These are phyloP conservation scores for Chaetomium sp. DNA, from an alignment of 2,329 filamentous ascomycete species.

Conservation along the genomic window DNA sequence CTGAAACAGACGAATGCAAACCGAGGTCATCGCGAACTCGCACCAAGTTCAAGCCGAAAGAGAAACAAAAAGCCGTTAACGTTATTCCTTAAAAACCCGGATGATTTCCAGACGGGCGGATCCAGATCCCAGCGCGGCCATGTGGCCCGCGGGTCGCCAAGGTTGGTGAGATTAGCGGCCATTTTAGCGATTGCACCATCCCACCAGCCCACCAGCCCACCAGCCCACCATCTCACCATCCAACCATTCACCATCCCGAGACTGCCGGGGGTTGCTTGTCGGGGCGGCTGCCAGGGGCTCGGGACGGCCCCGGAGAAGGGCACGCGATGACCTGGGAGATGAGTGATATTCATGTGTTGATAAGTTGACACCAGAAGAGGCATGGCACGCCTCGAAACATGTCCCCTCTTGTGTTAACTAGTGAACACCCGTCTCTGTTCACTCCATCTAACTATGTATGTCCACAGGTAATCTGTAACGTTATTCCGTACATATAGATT, in stretches of 20 bases:
- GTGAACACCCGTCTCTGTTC: not conserved
- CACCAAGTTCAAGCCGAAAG: not conserved
- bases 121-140: constrained; percentile 30
- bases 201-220: not conserved
- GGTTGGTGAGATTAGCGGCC: constrained; percentile 18
- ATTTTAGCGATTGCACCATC: constrained; percentile 6
- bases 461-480: too few species aligned
- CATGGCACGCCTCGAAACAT: not conserved
- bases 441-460: not conserved
- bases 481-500: too few species aligned
- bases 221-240: not conserved
- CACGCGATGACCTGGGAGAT: not conserved
- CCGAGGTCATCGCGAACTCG: not conserved
- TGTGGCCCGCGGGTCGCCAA: constrained; percentile 25
- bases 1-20: not conserved
- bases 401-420: not conserved
- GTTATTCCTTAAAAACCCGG: not conserved
- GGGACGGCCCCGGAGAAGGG: not conserved
- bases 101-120: constrained; percentile 24
- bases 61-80: constrained; percentile 1
- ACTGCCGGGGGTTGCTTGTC: not conserved
- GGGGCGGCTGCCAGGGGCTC: not conserved
- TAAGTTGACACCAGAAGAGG: not conserved
- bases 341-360: too few species aligned
- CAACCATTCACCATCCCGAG: constrained; percentile 1